These are phyloP conservation scores for Candida sithepensis DNA, from an alignment of 805 yeast species.

Conservation along the genomic window DNA sequence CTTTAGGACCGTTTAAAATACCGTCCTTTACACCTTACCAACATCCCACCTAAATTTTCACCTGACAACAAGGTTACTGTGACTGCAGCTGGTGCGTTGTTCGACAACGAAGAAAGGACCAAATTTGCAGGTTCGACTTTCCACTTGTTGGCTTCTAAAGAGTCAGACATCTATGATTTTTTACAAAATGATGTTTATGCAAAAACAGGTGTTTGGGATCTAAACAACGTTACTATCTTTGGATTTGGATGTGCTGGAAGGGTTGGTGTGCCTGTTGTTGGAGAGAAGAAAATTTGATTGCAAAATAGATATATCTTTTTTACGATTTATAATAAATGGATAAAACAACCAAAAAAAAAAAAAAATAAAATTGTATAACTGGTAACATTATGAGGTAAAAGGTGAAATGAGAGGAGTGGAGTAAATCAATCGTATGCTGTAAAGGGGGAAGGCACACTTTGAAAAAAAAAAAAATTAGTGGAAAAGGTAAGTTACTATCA, in stretches of 20 bases:
- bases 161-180: constrained; percentile 61
- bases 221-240: constrained; percentile 54
- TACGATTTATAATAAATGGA: too few species aligned
- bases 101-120: constrained; percentile 42
- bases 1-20: constrained; percentile 43
- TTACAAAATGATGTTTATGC: constrained; percentile 62
- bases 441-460: too few species aligned
- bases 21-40: constrained; percentile 52
- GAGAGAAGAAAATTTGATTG: background rate
- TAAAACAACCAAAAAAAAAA: too few species aligned
- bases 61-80: constrained; percentile 32
- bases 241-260: constrained; percentile 51
- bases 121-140: constrained; percentile 67
- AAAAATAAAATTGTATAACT: background rate
- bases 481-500: too few species aligned
- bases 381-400: background rate
- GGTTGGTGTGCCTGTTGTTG: constrained; percentile 30
- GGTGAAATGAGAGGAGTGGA: too few species aligned
- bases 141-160: constrained; percentile 59
- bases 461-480: too few species aligned
- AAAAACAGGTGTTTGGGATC: constrained; percentile 72
- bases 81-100: constrained; percentile 51
- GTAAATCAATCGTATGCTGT: too few species aligned
- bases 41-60: constrained; percentile 39
- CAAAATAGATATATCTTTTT: background rate